Percentiles rank a stretch among this genome's conserved stretches.
Evolutionary conservation across 2,329 filamentous ascomycete genomes (phyloP).

Genomic region (Neonectria hederae): DNA sequence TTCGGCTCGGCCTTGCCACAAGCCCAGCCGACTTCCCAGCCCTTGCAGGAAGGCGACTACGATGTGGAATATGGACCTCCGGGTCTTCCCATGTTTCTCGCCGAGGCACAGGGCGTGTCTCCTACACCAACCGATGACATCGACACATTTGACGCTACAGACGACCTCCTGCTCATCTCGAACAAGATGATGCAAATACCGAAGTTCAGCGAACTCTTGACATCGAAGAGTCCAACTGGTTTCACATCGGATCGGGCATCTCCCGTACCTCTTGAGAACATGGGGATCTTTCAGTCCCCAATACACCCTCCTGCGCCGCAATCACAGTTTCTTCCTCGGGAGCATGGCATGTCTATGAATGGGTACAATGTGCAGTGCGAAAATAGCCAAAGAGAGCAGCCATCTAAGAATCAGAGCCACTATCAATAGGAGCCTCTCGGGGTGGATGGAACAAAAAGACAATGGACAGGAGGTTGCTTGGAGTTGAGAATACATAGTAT

Average conservation of each 20-base stretch:
- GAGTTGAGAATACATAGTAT: background rate
- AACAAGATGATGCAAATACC: slow-evolving; percentile 28
- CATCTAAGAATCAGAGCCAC: slow-evolving; percentile 28
- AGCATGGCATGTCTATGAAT: slow-evolving; percentile 35
- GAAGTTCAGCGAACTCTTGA: slow-evolving; percentile 30
- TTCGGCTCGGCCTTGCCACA: slow-evolving; percentile 18
- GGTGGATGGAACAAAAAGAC: background rate
- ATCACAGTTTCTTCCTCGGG: slow-evolving; percentile 32
- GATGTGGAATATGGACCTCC: slow-evolving; percentile 37
- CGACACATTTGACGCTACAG: slow-evolving; percentile 36
- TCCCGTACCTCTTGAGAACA: slow-evolving; percentile 27
- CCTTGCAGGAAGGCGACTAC: slow-evolving; percentile 23
- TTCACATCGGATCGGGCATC: slow-evolving; percentile 24
- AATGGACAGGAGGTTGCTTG: background rate
- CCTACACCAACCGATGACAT: slow-evolving; percentile 28
- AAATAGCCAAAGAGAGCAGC: slow-evolving; percentile 24
- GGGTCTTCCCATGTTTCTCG: slow-evolving; percentile 42
- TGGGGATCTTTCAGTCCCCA: slow-evolving; percentile 34
- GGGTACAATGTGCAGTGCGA: slow-evolving; percentile 32
- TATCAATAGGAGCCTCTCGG: slow-evolving; percentile 8
- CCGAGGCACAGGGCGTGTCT: slow-evolving; percentile 37
- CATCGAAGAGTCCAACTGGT: slow-evolving; percentile 19
- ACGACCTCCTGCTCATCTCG: slow-evolving; percentile 34
- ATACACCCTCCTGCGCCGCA: slow-evolving; percentile 12
- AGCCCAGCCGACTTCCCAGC: slow-evolving; percentile 4